These are phyloP conservation scores for Hymenoscyphus repandus DNA, from an alignment of 2,329 filamentous ascomycete genomes.

Conservation along the genomic window DNA sequence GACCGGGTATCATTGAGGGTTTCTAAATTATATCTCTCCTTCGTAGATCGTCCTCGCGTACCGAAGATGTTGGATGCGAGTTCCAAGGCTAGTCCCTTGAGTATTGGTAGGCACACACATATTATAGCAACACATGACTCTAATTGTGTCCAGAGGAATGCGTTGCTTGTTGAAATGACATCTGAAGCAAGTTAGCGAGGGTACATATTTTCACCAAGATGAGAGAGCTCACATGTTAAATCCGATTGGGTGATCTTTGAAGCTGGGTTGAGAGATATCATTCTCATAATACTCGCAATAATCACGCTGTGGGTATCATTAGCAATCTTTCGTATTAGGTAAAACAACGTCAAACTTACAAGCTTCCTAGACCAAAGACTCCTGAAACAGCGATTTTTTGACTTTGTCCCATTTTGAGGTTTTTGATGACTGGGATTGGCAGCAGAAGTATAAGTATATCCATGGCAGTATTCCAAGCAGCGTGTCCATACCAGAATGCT, in stretches of 20 bases:
- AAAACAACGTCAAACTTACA: slow-evolving; percentile 45
- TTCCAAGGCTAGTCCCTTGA: slow-evolving; percentile 8
- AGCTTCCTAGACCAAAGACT: slow-evolving; percentile 62
- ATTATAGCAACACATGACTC: slow-evolving; percentile 15
- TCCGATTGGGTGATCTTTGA: slow-evolving; percentile 10
- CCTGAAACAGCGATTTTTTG: slow-evolving; percentile 32
- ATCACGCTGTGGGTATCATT: slow-evolving; percentile 7
- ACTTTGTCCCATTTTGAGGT: background rate
- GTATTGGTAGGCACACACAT: slow-evolving; percentile 13
- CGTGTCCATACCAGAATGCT: slow-evolving; percentile 60
- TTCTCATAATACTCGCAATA: slow-evolving; percentile 11
- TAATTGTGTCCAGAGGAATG: slow-evolving; percentile 16
- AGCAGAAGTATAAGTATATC: slow-evolving; percentile 61
- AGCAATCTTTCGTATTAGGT: background rate
- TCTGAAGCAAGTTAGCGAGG: background rate
- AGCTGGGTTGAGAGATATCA: slow-evolving; percentile 13
- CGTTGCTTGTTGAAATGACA: slow-evolving; percentile 10
- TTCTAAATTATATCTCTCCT: background rate
- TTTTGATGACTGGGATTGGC: slow-evolving; percentile 57
- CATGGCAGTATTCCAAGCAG: slow-evolving; percentile 62
- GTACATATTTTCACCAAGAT: background rate
- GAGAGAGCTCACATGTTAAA: slow-evolving; percentile 5
- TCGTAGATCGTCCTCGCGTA: background rate
- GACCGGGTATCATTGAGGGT: background rate
- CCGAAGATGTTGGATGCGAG: slow-evolving; percentile 5